Conservation (phyloP, 1,139 yeast genomes). For the Hyphopichia khmerensis region DNA sequence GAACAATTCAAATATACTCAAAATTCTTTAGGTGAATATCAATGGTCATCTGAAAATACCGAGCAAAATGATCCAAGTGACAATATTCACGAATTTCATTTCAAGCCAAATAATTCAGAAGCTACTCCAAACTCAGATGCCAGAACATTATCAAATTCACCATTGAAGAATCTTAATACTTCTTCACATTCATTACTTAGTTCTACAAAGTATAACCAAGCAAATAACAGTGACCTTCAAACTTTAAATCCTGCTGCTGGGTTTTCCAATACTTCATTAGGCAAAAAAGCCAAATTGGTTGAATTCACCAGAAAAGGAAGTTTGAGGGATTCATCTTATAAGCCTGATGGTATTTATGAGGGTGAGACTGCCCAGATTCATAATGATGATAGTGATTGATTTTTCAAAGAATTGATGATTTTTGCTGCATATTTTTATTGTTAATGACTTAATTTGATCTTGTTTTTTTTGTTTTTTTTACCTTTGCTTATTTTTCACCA, state of each 20-base stretch:
- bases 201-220: background rate
- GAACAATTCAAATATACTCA: slow-evolving; percentile 33
- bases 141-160: slow-evolving; percentile 5
- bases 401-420: background rate
- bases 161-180: slow-evolving; percentile 13
- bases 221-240: slow-evolving; percentile 11
- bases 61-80: background rate
- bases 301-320: slow-evolving; percentile 53
- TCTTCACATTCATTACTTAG: slow-evolving; percentile 17
- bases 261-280: slow-evolving; percentile 16
- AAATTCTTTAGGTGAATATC: slow-evolving; percentile 24
- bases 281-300: slow-evolving; percentile 45
- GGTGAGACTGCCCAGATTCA: slow-evolving; percentile 41
- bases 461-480: background rate
- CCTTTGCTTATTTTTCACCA: background rate
- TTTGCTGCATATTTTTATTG: background rate
- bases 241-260: slow-evolving; percentile 10
- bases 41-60: slow-evolving; percentile 21
- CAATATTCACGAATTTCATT: background rate
- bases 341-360: slow-evolving; percentile 24
- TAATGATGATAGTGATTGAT: slow-evolving; percentile 32
- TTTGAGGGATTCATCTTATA: slow-evolving; percentile 35
- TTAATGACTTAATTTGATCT: background rate
- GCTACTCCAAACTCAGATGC: slow-evolving; percentile 2
- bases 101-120: slow-evolving; percentile 6